Percentiles rank a stretch among this genome's conserved stretches.
Conservation (phyloP, 345 rosid species). For the Salix suchowensis region DNA sequence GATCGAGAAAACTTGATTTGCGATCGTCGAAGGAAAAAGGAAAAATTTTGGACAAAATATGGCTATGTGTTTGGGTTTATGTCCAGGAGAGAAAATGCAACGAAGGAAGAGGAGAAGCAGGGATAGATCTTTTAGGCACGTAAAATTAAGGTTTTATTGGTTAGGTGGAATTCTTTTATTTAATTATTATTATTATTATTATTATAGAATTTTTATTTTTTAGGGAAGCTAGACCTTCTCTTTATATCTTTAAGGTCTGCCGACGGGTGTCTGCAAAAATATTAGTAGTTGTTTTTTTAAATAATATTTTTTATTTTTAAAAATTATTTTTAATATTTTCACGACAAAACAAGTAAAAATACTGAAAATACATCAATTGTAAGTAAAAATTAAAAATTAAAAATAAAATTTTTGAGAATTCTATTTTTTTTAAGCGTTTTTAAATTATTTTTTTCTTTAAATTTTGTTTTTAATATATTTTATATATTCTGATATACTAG, state of each 20-base stretch:
- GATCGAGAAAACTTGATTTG: background rate
- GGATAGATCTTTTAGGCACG: background rate
- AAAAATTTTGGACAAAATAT: background rate
- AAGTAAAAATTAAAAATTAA: no score
- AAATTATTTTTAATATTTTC: no score
- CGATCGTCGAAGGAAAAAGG: background rate
- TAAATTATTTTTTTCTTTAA: no score
- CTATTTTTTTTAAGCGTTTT: no score
- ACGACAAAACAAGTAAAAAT: no score
- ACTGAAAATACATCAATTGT: no score
- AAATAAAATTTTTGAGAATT: no score
- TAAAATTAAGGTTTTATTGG: background rate
- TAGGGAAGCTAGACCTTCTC: conserved; percentile 11
- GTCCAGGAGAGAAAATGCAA: background rate
- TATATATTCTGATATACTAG: no score
- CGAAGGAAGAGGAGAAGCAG: background rate
- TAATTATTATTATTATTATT: background rate
- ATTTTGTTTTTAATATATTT: no score
- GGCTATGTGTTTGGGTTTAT: background rate
- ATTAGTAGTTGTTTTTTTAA: no score
- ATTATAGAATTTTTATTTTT: background rate
- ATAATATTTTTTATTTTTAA: no score
- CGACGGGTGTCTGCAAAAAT: background rate
- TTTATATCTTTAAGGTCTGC: conserved; percentile 2
- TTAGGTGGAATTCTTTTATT: background rate